Conservation (phyloP, 176 grass and related monocot species). For the Aechmea fasciata region DNA sequence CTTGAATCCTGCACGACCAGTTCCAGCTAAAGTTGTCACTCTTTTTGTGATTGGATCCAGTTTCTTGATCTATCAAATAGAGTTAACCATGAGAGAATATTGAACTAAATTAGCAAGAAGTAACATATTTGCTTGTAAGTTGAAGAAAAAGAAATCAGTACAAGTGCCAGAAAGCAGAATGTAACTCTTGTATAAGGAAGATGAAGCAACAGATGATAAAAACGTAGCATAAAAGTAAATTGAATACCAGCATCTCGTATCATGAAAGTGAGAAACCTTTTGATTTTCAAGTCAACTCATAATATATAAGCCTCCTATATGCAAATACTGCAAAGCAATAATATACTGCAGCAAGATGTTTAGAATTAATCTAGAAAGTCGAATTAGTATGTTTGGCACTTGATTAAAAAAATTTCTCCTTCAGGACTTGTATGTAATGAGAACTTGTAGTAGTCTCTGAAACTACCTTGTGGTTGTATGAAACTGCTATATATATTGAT, state of each 20-base stretch:
- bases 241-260: background rate
- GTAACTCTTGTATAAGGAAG: background rate
- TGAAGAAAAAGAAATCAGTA: background rate
- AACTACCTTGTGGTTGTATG: constrained; percentile 96
- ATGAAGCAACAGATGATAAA: background rate
- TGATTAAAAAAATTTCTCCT: too few species aligned
- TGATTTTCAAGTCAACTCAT: too few species aligned
- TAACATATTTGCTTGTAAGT: background rate
- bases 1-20: constrained; percentile 76
- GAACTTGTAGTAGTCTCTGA: background rate
- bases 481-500: constrained; percentile 89
- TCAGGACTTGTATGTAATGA: too few species aligned
- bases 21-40: constrained; percentile 88
- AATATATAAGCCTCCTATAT: too few species aligned
- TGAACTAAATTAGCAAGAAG: background rate
- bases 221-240: background rate
- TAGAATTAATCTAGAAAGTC: too few species aligned
- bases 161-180: background rate
- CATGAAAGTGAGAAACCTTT: too few species aligned
- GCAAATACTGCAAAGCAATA: too few species aligned
- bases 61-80: constrained; percentile 72
- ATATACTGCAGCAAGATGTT: too few species aligned
- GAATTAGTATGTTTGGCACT: too few species aligned
- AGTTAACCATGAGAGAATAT: constrained; percentile 12
- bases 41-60: constrained; percentile 64